Evolutionary conservation across 1,284 basidiomycete species (phyloP).

Genomic region (Irpex sp.): DNA sequence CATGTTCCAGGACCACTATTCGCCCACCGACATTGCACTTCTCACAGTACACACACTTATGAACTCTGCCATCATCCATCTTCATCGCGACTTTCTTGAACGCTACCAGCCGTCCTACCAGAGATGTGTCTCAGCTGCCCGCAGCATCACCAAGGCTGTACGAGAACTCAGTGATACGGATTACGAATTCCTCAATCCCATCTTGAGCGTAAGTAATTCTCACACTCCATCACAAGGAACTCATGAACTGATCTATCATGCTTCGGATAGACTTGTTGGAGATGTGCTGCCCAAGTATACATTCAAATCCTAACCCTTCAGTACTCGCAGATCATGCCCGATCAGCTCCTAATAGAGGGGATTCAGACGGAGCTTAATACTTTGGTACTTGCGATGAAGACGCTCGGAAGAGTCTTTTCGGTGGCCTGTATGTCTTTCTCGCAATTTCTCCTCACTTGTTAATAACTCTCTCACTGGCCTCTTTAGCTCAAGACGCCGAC

Average conservation of each 20-base stretch:
- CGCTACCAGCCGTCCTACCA: slow-evolving; percentile 27
- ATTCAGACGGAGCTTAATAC: slow-evolving; percentile 31
- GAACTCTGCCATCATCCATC: slow-evolving; percentile 47
- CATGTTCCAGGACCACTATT: slow-evolving; percentile 24
- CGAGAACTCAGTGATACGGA: slow-evolving; percentile 44
- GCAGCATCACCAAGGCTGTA: slow-evolving; percentile 40
- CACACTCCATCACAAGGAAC: not conserved
- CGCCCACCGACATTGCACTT: slow-evolving; percentile 38
- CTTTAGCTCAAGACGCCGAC: slow-evolving; percentile 5
- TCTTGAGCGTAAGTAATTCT: slow-evolving; percentile 28
- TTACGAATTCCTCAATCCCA: slow-evolving; percentile 49
- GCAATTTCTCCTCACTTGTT: not conserved
- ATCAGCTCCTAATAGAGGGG: slow-evolving; percentile 19
- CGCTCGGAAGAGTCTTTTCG: slow-evolving; percentile 33
- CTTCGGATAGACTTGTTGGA: slow-evolving; percentile 35
- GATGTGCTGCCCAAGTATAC: slow-evolving; percentile 35
- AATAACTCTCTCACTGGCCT: not conserved
- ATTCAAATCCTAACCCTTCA: slow-evolving; percentile 27
- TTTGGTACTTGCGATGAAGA: slow-evolving; percentile 30
- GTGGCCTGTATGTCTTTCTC: slow-evolving; percentile 26
- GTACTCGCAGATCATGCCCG: slow-evolving; percentile 16
- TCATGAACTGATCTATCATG: not conserved
- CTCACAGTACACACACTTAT: slow-evolving; percentile 48
- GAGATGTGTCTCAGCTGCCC: slow-evolving; percentile 40
- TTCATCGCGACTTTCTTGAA: slow-evolving; percentile 37